Conservation (phyloP, 768 basidiomycete species). For the Lentinula raphanica region DNA sequence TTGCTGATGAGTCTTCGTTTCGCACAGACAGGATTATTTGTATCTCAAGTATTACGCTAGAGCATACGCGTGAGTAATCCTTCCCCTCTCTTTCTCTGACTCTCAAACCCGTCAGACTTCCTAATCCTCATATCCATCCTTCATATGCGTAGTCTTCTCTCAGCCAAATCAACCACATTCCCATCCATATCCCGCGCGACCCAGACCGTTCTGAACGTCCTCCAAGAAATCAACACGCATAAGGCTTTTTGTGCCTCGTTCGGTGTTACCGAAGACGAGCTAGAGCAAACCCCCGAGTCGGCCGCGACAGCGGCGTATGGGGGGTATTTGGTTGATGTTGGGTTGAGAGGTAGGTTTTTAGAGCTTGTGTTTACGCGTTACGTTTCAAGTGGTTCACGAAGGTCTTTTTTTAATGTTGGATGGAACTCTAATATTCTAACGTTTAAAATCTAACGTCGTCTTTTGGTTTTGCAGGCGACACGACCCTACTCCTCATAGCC, state of each 20-base stretch:
- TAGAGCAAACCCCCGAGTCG: constrained; percentile 60
- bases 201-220: constrained; percentile 55
- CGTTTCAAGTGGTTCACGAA: too few species aligned
- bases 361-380: too few species aligned
- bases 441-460: too few species aligned
- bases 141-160: constrained; percentile 73
- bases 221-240: constrained; percentile 71
- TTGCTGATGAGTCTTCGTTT: too few species aligned
- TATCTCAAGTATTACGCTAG: constrained; percentile 83
- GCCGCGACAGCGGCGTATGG: constrained; percentile 81
- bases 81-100: too few species aligned
- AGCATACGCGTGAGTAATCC: constrained; percentile 58
- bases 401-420: too few species aligned
- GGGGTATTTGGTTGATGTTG: constrained; percentile 77
- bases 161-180: constrained; percentile 70
- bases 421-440: too few species aligned
- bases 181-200: constrained; percentile 57
- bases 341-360: constrained; percentile 50
- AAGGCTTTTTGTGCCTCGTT: constrained; percentile 65
- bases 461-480: constrained; percentile 52
- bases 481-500: constrained; percentile 69
- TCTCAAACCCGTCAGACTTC: too few species aligned
- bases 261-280: constrained; percentile 55
- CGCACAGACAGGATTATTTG: constrained; percentile 71
- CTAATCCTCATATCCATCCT: too few species aligned